Conservation (phyloP, 1,284 basidiomycete species). For the Rhodotorula sp. region DNA sequence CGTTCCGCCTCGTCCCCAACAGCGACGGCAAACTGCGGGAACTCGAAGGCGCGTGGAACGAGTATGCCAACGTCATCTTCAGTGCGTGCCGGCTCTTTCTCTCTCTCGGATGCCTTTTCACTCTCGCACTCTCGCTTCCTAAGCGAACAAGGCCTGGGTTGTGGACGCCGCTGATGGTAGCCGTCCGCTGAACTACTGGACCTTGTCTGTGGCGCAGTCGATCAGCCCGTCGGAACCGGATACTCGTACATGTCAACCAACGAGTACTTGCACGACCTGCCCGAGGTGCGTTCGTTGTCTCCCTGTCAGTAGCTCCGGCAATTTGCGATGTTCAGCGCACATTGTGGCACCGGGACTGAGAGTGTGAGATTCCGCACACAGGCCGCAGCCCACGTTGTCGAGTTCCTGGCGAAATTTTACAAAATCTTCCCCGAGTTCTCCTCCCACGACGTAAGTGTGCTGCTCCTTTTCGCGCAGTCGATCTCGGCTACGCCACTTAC, state of each 20-base stretch:
- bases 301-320: neutral
- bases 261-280: constrained; percentile 75
- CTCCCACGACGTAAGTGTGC: constrained; percentile 69
- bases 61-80: constrained; percentile 95
- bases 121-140: neutral
- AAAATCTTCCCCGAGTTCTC: constrained; percentile 84
- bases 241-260: constrained; percentile 86
- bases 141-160: neutral
- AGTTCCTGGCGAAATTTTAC: constrained; percentile 87
- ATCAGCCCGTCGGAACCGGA: constrained; percentile 95
- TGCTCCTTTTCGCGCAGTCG: neutral
- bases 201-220: constrained; percentile 59
- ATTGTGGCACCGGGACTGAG: too few relatives aligned
- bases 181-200: neutral
- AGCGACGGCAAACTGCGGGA: constrained; percentile 74
- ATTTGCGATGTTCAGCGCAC: too few relatives aligned
- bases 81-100: constrained; percentile 55
- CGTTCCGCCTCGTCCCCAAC: constrained; percentile 61
- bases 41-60: constrained; percentile 93
- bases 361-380: constrained; percentile 47
- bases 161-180: too few relatives aligned
- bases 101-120: neutral
- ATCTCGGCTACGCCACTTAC: neutral
- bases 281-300: constrained; percentile 58
- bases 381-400: constrained; percentile 75